Percentiles rank a stretch among this genome's conserved stretches.
Conservation (phyloP, 1,139 yeast species). For the Debaryomyces sp. region DNA sequence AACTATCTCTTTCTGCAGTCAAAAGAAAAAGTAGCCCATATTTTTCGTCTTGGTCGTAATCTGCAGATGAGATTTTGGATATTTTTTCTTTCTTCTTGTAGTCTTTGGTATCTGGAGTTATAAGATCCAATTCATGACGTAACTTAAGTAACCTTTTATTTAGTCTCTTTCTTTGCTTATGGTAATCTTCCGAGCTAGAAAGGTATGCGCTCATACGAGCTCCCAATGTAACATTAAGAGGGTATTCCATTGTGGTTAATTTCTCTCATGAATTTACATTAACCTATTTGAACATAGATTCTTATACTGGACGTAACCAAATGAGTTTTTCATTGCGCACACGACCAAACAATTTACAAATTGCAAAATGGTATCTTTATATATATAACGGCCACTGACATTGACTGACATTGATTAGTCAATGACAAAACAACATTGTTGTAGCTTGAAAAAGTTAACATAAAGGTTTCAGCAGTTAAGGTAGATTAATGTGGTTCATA, state of each 20-base stretch:
- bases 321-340: background rate
- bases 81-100: conserved; percentile 49
- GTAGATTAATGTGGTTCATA: too few species aligned
- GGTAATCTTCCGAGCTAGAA: conserved; percentile 53
- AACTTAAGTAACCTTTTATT: conserved; percentile 54
- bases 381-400: background rate
- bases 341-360: background rate
- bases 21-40: conserved; percentile 54
- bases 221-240: conserved; percentile 49
- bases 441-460: background rate
- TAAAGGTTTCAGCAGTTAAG: too few species aligned
- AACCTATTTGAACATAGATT: background rate
- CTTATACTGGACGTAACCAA: background rate
- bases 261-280: background rate
- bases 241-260: conserved; percentile 29
- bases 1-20: conserved; percentile 68
- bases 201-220: conserved; percentile 52
- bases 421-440: background rate
- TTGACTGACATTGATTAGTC: background rate
- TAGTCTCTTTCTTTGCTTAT: conserved; percentile 48
- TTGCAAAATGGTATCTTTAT: background rate
- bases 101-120: conserved; percentile 60
- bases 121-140: conserved; percentile 58
- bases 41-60: conserved; percentile 47
- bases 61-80: conserved; percentile 44